Percentiles rank a stretch among this genome's conserved stretches.
These are phyloP conservation scores for Rhodotorula sp. DNA, from an alignment of 1,284 basidiomycete genomes.

Conservation along the genomic window DNA sequence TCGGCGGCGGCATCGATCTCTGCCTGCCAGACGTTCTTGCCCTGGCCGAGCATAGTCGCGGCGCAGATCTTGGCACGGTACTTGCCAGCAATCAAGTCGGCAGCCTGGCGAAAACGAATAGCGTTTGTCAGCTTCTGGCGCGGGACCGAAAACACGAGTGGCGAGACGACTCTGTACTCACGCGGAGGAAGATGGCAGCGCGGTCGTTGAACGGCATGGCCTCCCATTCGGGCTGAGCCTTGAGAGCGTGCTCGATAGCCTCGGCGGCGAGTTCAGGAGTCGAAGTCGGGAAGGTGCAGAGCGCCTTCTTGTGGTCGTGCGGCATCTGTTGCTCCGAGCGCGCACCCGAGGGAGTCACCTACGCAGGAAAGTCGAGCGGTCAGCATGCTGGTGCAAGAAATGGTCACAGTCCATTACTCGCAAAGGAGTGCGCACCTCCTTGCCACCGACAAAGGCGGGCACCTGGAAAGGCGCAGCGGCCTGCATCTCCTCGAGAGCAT, in stretches of 20 bases:
- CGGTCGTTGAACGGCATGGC: constrained; percentile 87
- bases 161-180: constrained; percentile 15
- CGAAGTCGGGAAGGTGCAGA: constrained; percentile 84
- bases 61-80: constrained; percentile 69
- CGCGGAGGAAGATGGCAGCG: constrained; percentile 94
- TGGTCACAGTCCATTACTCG: neutral
- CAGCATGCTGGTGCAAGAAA: neutral
- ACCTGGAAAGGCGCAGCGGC: constrained; percentile 83
- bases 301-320: constrained; percentile 73
- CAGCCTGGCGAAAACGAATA: constrained; percentile 55
- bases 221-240: constrained; percentile 87
- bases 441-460: constrained; percentile 88
- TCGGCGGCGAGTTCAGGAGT: constrained; percentile 71
- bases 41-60: constrained; percentile 96
- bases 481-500: constrained; percentile 76
- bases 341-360: constrained; percentile 50
- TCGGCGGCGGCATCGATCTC: constrained; percentile 99
- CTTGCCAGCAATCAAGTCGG: constrained; percentile 89
- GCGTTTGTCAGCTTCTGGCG: neutral
- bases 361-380: constrained; percentile 56
- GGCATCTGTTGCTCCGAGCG: constrained; percentile 72
- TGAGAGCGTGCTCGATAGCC: constrained; percentile 86
- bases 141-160: neutral
- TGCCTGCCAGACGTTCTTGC: constrained; percentile 99
- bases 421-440: constrained; percentile 60